phyloP scores from a whole-genome alignment of 176 grass and related monocot species.

The Ensete glaucum region DNA sequence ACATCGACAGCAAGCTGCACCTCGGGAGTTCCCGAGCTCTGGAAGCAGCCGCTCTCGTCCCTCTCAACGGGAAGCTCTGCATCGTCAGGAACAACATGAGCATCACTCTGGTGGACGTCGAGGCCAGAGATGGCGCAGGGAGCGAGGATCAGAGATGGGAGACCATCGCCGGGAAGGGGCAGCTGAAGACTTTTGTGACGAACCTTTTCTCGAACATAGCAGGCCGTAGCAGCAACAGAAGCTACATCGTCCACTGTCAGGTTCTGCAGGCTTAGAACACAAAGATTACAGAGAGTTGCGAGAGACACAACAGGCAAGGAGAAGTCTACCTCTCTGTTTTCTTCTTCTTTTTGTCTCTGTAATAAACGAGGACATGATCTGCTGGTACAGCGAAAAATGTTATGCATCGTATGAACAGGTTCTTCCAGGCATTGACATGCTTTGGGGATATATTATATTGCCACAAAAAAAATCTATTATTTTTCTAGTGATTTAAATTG shows the following conservation, averaged over 20 bases:
- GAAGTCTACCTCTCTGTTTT: too few relatives aligned
- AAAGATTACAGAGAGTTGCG: too few relatives aligned
- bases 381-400: too few relatives aligned
- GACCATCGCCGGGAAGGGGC: slow-evolving; percentile 41
- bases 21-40: slow-evolving; percentile 51
- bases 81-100: slow-evolving; percentile 85
- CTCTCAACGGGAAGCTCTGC: slow-evolving; percentile 62
- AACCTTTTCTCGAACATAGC: slow-evolving; percentile 65
- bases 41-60: slow-evolving; percentile 62
- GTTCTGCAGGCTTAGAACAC: slow-evolving; percentile 53
- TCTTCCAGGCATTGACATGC: too few relatives aligned
- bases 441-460: too few relatives aligned
- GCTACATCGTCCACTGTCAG: slow-evolving; percentile 74
- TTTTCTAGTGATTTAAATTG: too few relatives aligned
- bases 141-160: slow-evolving; percentile 46
- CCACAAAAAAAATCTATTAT: too few relatives aligned
- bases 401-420: too few relatives aligned
- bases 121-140: slow-evolving; percentile 36
- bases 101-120: slow-evolving; percentile 62
- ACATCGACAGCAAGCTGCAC: slow-evolving; percentile 63
- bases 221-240: slow-evolving; percentile 38
- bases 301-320: too few relatives aligned
- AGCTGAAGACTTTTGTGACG: slow-evolving; percentile 64
- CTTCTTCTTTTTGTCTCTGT: too few relatives aligned
- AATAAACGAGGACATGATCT: too few relatives aligned